phyloP scores from a whole-genome alignment of 768 basidiomycete genomes.

The Favolaschia claudopus region DNA sequence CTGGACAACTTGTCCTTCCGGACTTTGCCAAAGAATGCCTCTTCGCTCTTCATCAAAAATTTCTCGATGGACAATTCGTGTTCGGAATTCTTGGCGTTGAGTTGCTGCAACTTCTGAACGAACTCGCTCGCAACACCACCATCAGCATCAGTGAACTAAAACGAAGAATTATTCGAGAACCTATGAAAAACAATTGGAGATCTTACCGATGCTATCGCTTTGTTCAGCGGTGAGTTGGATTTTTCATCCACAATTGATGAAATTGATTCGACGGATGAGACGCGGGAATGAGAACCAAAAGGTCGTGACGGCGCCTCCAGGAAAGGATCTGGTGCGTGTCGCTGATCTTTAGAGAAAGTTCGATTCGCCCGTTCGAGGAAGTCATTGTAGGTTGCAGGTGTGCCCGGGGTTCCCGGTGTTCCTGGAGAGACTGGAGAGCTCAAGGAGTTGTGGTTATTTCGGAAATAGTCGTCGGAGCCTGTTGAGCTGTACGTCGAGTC shows the following conservation, averaged over 20 bases:
- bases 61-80: constrained; percentile 92
- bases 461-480: constrained; percentile 60
- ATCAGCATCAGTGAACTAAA: constrained; percentile 90
- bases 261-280: constrained; percentile 90
- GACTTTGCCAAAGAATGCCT: constrained; percentile 91
- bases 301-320: constrained; percentile 77
- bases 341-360: constrained; percentile 82
- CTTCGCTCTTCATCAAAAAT: constrained; percentile 90
- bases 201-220: constrained; percentile 86
- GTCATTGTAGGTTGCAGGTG: constrained; percentile 64
- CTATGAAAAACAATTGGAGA: neutral
- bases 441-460: constrained; percentile 42
- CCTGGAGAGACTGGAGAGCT: too few relatives aligned
- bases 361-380: constrained; percentile 89
- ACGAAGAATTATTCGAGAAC: constrained; percentile 8
- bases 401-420: constrained; percentile 34
- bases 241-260: constrained; percentile 93
- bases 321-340: constrained; percentile 86
- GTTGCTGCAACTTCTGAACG: constrained; percentile 79
- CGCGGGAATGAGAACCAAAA: constrained; percentile 82
- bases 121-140: constrained; percentile 92
- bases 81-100: constrained; percentile 89
- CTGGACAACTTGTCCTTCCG: constrained; percentile 87
- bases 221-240: constrained; percentile 89
- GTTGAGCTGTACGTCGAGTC: constrained; percentile 60